Evolutionary conservation across 1,284 basidiomycete species (phyloP).

Genomic region (Athelia sp.): DNA sequence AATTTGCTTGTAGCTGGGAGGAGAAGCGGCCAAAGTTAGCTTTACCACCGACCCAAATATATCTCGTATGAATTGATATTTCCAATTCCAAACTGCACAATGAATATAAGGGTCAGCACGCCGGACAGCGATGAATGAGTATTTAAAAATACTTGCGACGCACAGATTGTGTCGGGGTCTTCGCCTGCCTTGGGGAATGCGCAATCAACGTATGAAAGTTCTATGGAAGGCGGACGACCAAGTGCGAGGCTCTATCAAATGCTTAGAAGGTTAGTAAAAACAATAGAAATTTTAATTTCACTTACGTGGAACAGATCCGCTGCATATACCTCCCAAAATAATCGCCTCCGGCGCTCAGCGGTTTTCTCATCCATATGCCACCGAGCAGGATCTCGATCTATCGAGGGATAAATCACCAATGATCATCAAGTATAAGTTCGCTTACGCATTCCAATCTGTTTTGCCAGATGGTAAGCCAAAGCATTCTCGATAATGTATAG

Average conservation of each 20-base stretch:
- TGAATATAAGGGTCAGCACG: neutral
- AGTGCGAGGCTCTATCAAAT: constrained; percentile 40
- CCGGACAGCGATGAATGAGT: neutral
- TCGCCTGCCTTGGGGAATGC: constrained; percentile 35
- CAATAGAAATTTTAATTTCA: constrained; percentile 1
- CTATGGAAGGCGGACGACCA: constrained; percentile 51
- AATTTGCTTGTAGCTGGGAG: constrained; percentile 7
- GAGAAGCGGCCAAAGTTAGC: neutral
- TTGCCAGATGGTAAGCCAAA: neutral
- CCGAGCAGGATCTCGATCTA: constrained; percentile 57
- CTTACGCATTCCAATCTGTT: constrained; percentile 50
- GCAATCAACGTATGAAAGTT: constrained; percentile 52
- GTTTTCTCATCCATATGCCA: constrained; percentile 51
- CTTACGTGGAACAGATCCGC: constrained; percentile 44
- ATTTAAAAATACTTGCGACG: constrained; percentile 1
- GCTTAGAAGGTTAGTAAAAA: neutral
- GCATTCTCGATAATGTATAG: neutral
- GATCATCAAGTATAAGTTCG: constrained; percentile 14
- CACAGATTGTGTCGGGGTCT: constrained; percentile 4
- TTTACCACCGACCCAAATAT: neutral
- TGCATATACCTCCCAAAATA: constrained; percentile 58
- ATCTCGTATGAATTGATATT: neutral
- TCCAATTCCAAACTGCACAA: neutral
- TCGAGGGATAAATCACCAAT: constrained; percentile 1
- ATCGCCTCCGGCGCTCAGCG: constrained; percentile 46